Base-by-base conservation (phyloP, 2,329 filamentous ascomycete species). In the Myriosclerotinia curreyana region DNA sequence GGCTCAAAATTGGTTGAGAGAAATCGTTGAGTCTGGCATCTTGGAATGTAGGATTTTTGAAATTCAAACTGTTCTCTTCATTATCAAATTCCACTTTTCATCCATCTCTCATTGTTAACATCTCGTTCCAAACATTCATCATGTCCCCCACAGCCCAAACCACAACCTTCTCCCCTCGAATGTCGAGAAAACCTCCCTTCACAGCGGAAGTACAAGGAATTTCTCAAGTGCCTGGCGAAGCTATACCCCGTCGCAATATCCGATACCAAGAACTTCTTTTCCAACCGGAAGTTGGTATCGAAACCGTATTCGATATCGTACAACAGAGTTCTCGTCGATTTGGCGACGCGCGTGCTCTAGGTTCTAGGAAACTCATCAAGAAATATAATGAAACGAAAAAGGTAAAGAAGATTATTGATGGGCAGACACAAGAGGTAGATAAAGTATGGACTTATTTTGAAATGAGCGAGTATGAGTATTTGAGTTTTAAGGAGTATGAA, bases 381-480 rank as follows among this genome's bases (percentile, higher is more conserved):
- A 88, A 86, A 44, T 91, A 95, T 76, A 83, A 87, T 70, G 91
- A 96, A 79, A 90, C 86, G 72, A 96, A 94, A 82, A 94, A 92
- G 82, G 80, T 96, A 75, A 95, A 94, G 84, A 95, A 93, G 82
- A 82, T 92, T 65, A 80, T 96, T 52, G 90, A 95, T 75, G 91
- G 91, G 69, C 83, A 88, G 73, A 88, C 94, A 81, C 79, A 84
- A 72, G 85, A 92, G 77, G 84, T 93, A 36, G 89, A 94, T 76
- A 96, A 96, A 85, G 83, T 91, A 74, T 96, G 91, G 91, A 89
- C 87, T 64, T 96, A 90, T 78, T 95, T 91, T 75, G 91, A 96
- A 80, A 85, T 94, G 71, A 89, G 88, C 74, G 81, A 81, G 60
- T 96, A 94, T 80, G 83, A 86, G 66, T 96, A 89, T 80, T 81